Percentiles rank a stretch among this genome's conserved stretches.
Conservation (phyloP, 1,139 yeast species). For the Geotrichum candidum region DNA sequence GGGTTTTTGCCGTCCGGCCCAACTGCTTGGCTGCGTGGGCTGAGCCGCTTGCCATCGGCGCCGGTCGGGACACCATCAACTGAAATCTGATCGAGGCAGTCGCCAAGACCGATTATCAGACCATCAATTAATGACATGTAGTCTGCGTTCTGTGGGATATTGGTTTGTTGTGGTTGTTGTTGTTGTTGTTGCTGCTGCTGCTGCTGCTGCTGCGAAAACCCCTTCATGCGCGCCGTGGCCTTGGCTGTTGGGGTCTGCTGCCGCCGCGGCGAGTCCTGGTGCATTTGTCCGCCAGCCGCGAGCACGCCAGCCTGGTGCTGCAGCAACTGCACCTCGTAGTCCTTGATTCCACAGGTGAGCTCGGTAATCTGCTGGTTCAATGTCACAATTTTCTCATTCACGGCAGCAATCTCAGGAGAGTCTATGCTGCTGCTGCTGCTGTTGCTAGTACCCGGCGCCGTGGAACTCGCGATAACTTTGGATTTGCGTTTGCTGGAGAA, state of each 20-base stretch:
- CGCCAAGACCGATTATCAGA: neutral
- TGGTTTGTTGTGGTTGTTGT: neutral
- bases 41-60: too few relatives aligned
- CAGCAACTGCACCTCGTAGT: neutral
- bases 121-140: neutral
- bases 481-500: conserved; percentile 1
- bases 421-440: neutral
- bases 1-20: too few relatives aligned
- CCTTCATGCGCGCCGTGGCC: conserved; percentile 4
- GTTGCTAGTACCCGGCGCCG: neutral
- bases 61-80: neutral
- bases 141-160: neutral
- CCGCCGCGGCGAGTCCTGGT: neutral
- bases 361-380: conserved; percentile 1
- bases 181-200: too few relatives aligned
- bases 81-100: neutral
- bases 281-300: neutral
- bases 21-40: too few relatives aligned
- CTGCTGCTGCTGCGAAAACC: neutral
- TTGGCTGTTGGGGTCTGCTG: neutral
- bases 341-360: neutral
- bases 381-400: neutral
- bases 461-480: neutral
- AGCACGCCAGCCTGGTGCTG: conserved; percentile 6
- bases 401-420: neutral